Base-by-base conservation (phyloP, 352 stramenopile species). In the Pythium periplocum region DNA sequence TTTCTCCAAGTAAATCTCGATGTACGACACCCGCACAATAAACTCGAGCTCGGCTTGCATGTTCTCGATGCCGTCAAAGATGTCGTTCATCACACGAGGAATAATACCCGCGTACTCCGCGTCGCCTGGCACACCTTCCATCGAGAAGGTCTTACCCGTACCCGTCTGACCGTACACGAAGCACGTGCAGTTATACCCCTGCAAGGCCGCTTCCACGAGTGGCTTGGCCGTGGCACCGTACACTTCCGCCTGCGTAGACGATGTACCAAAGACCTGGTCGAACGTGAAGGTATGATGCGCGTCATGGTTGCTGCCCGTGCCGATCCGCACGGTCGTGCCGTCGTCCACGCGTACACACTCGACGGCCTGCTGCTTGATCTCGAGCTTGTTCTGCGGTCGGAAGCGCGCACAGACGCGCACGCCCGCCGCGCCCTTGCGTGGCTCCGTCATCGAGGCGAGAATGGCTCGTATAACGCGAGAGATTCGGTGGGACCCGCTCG, bases 1-100 rank as follows among this genome's bases (percentile, higher is more conserved):
- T 56, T 98, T 96, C 69, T 99, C 97, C 59, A 99, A 97, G 80
- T 99, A 99, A 58, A 99, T 99, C 68, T 99, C 96, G 44, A 99
- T 76, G 71, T 98, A 99, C 31, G 90, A 98, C n/a, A 96, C 93
- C 36, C 95, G 78, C 30, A 99, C 78, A 32, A 98, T 78, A 71
- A 98, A 99, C 55, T 98, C 75, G 39, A 90, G 71, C 40, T 87
- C 74, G 9, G 64, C 57, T 55, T 87, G 75, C 68, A 86, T 87
- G 52, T 78, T 73, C 36, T 78, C 60, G 48, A 90, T 86, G 57
- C 74, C 72, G 33, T 73, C 69, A 46, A 86, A 90, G 46, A 90
- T 70, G 55, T 87, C 76, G 42, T 61, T 48, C 75, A 87, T 87
- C n/a, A 81, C 69, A 39, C 79, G 77, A n/a, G 79, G 75, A 51